phyloP scores from a whole-genome alignment of 768 basidiomycete species.

The Leccinum arenicola region DNA sequence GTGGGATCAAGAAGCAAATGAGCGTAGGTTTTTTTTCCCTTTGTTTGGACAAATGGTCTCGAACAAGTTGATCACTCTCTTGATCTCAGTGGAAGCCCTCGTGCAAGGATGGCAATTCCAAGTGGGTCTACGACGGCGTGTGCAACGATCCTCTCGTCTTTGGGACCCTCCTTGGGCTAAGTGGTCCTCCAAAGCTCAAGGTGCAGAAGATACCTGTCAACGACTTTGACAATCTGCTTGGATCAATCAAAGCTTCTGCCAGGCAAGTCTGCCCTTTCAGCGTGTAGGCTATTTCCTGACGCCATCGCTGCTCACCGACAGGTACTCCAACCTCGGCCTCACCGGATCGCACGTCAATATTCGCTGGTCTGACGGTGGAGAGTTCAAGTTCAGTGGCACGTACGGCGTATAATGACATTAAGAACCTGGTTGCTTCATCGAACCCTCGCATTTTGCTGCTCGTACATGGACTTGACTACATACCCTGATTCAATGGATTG shows the following conservation, averaged over 20 bases:
- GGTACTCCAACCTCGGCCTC: constrained; percentile 39
- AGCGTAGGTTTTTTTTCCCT: constrained; percentile 17
- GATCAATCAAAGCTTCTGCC: constrained; percentile 32
- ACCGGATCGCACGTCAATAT: constrained; percentile 43
- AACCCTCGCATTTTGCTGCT: not conserved
- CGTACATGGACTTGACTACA: not conserved
- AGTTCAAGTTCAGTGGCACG: constrained; percentile 55
- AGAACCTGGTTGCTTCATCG: not conserved
- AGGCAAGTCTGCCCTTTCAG: constrained; percentile 29
- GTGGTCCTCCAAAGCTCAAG: constrained; percentile 48
- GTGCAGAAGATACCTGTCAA: constrained; percentile 41
- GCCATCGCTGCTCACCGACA: constrained; percentile 15
- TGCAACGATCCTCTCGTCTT: constrained; percentile 48
- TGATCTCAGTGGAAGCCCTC: constrained; percentile 47
- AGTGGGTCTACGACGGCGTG: constrained; percentile 52
- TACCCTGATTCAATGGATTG: not conserved
- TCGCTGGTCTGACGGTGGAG: constrained; percentile 46
- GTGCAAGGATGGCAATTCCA: constrained; percentile 45
- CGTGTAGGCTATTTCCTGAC: not conserved
- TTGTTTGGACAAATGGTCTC: not conserved
- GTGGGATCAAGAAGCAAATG: constrained; percentile 55
- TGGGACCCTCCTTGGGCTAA: constrained; percentile 41
- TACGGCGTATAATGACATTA: constrained; percentile 33
- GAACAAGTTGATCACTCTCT: not conserved
- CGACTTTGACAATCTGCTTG: constrained; percentile 36